These are phyloP conservation scores for Backusella macrospora DNA, from an alignment of 192 early-diverging fungal species.

Conservation along the genomic window DNA sequence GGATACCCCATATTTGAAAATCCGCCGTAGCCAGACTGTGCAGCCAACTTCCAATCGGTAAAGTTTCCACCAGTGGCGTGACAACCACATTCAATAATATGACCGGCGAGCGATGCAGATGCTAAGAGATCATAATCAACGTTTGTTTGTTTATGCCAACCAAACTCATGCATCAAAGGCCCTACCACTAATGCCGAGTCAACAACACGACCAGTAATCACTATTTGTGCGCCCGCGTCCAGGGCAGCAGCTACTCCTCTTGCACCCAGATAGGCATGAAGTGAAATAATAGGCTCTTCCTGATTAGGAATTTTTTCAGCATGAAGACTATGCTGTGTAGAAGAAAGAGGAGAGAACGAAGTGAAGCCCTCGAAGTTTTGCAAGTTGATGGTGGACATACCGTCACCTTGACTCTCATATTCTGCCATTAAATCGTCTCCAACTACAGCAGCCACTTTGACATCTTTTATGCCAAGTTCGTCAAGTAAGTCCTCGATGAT, in stretches of 20 bases:
- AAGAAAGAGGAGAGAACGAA: constrained; percentile 25
- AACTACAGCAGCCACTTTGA: constrained; percentile 63
- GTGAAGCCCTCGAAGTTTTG: not conserved
- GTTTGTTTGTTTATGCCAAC: constrained; percentile 43
- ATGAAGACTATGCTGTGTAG: constrained; percentile 27
- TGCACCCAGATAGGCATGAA: constrained; percentile 66
- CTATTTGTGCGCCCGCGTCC: constrained; percentile 57
- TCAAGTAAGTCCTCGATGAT: constrained; percentile 53
- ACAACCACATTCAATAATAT: constrained; percentile 71
- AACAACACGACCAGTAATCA: constrained; percentile 70
- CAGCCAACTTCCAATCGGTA: constrained; percentile 63
- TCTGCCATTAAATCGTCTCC: constrained; percentile 58
- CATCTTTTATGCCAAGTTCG: constrained; percentile 45
- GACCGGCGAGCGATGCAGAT: constrained; percentile 64
- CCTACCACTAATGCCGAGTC: constrained; percentile 67
- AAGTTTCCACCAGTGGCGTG: constrained; percentile 73
- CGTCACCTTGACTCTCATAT: not conserved
- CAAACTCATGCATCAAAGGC: constrained; percentile 63
- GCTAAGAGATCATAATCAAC: constrained; percentile 61
- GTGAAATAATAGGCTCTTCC: constrained; percentile 53
- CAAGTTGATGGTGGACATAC: constrained; percentile 16
- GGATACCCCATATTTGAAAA: constrained; percentile 73
- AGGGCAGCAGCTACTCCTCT: constrained; percentile 59
- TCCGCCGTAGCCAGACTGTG: constrained; percentile 56
- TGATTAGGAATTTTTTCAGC: constrained; percentile 50